These are phyloP conservation scores for Arthonia radiata DNA, from an alignment of 495 filamentous ascomycete genomes.

Conservation along the genomic window DNA sequence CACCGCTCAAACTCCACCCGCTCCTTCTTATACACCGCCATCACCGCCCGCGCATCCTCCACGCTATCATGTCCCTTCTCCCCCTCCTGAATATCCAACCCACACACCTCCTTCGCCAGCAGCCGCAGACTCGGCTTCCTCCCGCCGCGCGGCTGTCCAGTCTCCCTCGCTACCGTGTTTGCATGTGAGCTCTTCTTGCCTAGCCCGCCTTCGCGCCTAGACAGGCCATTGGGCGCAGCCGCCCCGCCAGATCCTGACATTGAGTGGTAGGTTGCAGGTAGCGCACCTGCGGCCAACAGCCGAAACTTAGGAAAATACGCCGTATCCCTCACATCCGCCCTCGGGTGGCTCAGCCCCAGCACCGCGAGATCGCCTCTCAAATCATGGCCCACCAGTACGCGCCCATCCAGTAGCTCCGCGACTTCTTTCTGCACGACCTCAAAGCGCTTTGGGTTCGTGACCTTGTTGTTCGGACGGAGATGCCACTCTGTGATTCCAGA, in stretches of 20 bases:
- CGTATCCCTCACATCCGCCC: constrained; percentile 60
- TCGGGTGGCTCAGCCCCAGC: constrained; percentile 50
- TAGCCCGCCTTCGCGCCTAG: too few relatives aligned
- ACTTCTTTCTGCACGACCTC: constrained; percentile 51
- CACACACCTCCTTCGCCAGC: constrained; percentile 52
- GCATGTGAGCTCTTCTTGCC: too few relatives aligned
- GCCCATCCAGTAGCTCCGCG: constrained; percentile 39
- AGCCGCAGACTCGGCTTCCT: constrained; percentile 53
- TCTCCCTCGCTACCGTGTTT: background rate
- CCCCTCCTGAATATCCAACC: constrained; percentile 60
- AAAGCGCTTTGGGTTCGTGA: constrained; percentile 28
- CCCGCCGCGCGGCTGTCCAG: constrained; percentile 25
- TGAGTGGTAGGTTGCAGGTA: too few relatives aligned
- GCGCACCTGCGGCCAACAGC: constrained; percentile 26
- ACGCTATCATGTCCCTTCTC: constrained; percentile 28
- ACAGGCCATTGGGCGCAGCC: too few relatives aligned
- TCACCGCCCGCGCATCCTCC: constrained; percentile 74
- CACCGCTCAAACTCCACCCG: too few relatives aligned
- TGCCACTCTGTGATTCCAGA: constrained; percentile 50
- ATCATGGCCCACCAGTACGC: constrained; percentile 76
- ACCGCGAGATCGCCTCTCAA: constrained; percentile 63
- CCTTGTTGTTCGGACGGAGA: constrained; percentile 18
- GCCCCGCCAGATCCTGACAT: too few relatives aligned
- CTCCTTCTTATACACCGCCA: constrained; percentile 66
- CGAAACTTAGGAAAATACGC: constrained; percentile 48